These are phyloP conservation scores for Phascolomyces articulosus DNA, from an alignment of 371 early-diverging fungal species.

Conservation along the genomic window DNA sequence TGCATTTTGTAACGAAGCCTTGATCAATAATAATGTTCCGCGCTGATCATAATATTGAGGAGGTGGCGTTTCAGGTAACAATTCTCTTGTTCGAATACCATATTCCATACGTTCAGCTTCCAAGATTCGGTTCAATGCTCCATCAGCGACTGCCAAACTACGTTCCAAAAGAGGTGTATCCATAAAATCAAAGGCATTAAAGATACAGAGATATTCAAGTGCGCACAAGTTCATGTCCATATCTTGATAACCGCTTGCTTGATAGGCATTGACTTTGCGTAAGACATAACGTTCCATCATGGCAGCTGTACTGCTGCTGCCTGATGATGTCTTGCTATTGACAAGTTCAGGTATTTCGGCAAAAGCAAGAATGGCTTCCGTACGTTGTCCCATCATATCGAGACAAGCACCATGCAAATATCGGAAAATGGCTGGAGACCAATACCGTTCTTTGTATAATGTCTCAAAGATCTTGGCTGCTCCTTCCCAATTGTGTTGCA, in stretches of 20 bases:
- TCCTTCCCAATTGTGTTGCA: conserved; percentile 60
- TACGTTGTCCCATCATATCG: conserved; percentile 51
- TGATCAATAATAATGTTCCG: conserved; percentile 44
- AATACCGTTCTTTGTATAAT: conserved; percentile 59
- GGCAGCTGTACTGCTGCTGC: conserved; percentile 26
- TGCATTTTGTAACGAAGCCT: conserved; percentile 41
- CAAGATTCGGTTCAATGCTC: conserved; percentile 37
- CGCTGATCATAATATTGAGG: conserved; percentile 52
- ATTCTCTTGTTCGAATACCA: conserved; percentile 42
- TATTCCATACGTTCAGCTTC: conserved; percentile 51
- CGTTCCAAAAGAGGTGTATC: conserved; percentile 36
- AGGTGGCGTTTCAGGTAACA: conserved; percentile 46
- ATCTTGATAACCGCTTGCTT: conserved; percentile 56
- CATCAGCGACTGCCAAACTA: conserved; percentile 40
- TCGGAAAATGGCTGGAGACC: conserved; percentile 64
- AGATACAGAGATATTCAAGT: conserved; percentile 60
- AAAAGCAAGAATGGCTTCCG: conserved; percentile 55
- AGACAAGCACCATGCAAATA: conserved; percentile 62
- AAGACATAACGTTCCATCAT: conserved; percentile 60
- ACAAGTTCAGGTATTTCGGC: conserved; percentile 41
- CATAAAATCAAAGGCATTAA: conserved; percentile 66
- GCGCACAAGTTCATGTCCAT: conserved; percentile 57
- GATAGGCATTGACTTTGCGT: conserved; percentile 58
- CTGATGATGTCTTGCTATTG: conserved; percentile 42
- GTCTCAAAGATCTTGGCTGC: conserved; percentile 55